phyloP scores from a whole-genome alignment of 257 asterid genomes.

The Rhazya stricta region DNA sequence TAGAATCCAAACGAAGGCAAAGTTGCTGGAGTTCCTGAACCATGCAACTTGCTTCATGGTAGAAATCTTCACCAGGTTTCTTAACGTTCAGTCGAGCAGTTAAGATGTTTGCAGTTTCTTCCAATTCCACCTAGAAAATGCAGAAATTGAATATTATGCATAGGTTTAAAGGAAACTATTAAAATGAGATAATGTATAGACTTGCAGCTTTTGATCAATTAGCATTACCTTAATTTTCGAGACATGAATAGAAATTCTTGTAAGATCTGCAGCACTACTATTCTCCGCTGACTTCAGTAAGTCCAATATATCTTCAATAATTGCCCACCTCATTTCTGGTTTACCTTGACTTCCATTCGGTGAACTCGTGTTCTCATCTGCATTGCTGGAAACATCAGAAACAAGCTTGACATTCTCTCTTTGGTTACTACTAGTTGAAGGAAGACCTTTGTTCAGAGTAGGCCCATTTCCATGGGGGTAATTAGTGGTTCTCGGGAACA shows the following conservation, averaged over 20 bases:
- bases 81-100: neutral
- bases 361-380: constrained; percentile 8
- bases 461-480: neutral
- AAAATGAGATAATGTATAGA: neutral
- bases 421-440: neutral
- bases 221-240: neutral
- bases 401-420: neutral
- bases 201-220: too few relatives aligned
- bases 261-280: neutral
- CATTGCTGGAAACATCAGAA: neutral
- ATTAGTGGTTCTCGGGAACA: constrained; percentile 27
- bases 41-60: neutral
- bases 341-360: constrained; percentile 14
- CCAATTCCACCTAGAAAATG: constrained; percentile 1
- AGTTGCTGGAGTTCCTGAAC: constrained; percentile 10
- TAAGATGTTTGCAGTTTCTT: neutral
- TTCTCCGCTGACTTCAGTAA: neutral
- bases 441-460: neutral
- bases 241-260: neutral
- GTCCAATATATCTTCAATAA: neutral
- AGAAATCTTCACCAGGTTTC: neutral
- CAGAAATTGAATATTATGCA: neutral
- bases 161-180: neutral
- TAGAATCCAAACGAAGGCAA: neutral
- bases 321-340: neutral